phyloP scores from a whole-genome alignment of 106 monocot genomes.

The Alisma plantagoaquatica region DNA sequence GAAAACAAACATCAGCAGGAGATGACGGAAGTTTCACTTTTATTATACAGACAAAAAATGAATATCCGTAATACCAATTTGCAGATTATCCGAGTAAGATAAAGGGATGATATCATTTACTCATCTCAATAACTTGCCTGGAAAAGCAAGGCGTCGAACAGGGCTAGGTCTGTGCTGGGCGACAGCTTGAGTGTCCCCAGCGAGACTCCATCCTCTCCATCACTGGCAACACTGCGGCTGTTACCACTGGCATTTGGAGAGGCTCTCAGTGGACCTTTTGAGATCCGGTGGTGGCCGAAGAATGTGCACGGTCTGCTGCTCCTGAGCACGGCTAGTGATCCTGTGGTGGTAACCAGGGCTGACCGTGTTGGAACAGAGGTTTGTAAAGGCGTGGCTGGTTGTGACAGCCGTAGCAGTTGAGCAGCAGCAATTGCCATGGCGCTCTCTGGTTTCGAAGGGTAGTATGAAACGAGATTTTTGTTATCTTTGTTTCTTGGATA shows the following conservation, averaged over 20 bases:
- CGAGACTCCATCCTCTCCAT: slow-evolving; percentile 14
- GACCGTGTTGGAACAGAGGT: not conserved
- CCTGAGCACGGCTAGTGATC: not conserved
- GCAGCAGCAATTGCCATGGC: not conserved
- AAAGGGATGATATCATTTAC: too few species aligned
- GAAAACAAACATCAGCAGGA: not conserved
- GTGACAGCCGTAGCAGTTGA: slow-evolving; percentile 2
- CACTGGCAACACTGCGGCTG: not conserved
- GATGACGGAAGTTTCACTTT: too few species aligned
- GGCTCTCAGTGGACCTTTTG: not conserved
- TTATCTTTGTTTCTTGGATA: too few species aligned
- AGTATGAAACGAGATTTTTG: too few species aligned
- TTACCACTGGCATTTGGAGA: not conserved
- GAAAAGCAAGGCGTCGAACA: slow-evolving; percentile 22
- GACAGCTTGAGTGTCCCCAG: slow-evolving; percentile 23
- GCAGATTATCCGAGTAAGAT: too few species aligned
- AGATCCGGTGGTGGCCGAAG: not conserved
- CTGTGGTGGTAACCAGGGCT: not conserved
- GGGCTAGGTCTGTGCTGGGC: slow-evolving; percentile 10
- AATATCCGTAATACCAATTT: too few species aligned
- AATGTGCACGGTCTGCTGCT: not conserved
- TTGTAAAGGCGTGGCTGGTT: not conserved
- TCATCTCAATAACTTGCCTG: slow-evolving; percentile 8
- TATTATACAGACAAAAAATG: too few species aligned
- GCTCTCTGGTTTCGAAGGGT: too few species aligned